phyloP scores from a whole-genome alignment of 2,329 filamentous ascomycete species.

The Aspergillus clavatus region DNA sequence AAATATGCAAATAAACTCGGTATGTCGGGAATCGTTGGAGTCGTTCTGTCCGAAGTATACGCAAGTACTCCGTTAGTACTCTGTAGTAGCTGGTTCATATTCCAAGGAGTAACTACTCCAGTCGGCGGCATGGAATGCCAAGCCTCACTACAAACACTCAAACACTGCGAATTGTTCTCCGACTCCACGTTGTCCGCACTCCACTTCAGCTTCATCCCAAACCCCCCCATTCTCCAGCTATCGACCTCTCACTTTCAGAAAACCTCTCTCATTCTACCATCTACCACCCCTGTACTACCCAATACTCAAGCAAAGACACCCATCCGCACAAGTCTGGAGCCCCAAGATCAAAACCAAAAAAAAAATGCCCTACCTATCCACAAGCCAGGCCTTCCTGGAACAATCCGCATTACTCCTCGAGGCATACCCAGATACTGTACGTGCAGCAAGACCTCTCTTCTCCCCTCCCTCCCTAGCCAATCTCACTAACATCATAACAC shows the following conservation, averaged over 20 bases:
- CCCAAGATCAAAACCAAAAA: background rate
- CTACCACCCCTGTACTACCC: background rate
- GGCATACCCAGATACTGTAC: conserved; percentile 77
- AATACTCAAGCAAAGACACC: background rate
- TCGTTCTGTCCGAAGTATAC: too few species aligned
- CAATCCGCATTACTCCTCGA: conserved; percentile 81
- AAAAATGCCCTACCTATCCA: conserved; percentile 72
- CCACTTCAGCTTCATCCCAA: background rate
- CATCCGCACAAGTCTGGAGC: background rate
- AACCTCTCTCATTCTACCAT: background rate
- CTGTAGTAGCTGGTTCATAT: too few species aligned
- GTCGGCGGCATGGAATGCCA: background rate
- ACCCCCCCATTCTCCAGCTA: background rate
- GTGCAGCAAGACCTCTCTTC: conserved; percentile 26
- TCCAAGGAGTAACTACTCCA: too few species aligned
- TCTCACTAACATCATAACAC: conserved; percentile 2
- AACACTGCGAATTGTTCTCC: background rate
- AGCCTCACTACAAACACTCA: background rate
- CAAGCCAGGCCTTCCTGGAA: conserved; percentile 85
- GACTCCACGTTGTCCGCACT: background rate
- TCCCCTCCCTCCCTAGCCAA: conserved; percentile 2
- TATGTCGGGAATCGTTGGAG: too few species aligned
- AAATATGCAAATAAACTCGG: too few species aligned
- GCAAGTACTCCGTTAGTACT: too few species aligned
- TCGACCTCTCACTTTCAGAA: background rate